Base-by-base conservation (phyloP, 2,329 filamentous ascomycete species). In the Sporothrix humicola region DNA sequence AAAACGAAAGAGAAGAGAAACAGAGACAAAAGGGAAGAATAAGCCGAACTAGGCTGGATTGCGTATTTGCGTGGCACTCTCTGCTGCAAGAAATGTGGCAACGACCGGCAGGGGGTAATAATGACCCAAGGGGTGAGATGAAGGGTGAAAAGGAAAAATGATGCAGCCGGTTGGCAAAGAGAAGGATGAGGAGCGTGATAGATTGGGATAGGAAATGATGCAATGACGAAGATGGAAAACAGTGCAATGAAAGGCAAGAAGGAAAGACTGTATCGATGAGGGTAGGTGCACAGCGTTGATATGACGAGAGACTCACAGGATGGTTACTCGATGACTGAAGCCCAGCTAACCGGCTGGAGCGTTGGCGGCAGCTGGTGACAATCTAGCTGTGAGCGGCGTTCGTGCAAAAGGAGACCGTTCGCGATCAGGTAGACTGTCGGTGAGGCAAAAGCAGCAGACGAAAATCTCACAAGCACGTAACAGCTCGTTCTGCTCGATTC, bases 11-110 rank as follows among this genome's bases (percentile, higher is more conserved):
- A 7, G 54, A 42, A 23, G n/a, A 68, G 46, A 46, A 17, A 37
- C 31, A n/a, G 44, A 68, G 65, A 37, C 46, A 50, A 10, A n/a
- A 31, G 46, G 46, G 20, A 59, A 61, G 20, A 59, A 61, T 46
- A 61, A 72, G 69, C 37, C 46, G 56, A 65, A 65, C 56, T 65
- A 72, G 26, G 23, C 69, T 72, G 69, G 58, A 63, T 72, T 65
- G 69, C 58, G 58, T 63, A 20, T 65, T 63, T 58, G 54, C 26
- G 20, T 61, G 52, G 42, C 23, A 69, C 48, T 42, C 48, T 69
- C 17, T 31, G 8, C 54, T 31, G 54, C 69, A 48, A 50, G 54
- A 23, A 50, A 71, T 61, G 20, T 31, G 54, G 54, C 54, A 48
- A n/a, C 48, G 42, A 42, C 54, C 69, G 8, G 52, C 52, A 70